Evolutionary conservation across 2,329 filamentous ascomycete genomes (phyloP), one percentile per base, ranked within the genome.

Genomic region (Clarireedia paspali): DNA sequence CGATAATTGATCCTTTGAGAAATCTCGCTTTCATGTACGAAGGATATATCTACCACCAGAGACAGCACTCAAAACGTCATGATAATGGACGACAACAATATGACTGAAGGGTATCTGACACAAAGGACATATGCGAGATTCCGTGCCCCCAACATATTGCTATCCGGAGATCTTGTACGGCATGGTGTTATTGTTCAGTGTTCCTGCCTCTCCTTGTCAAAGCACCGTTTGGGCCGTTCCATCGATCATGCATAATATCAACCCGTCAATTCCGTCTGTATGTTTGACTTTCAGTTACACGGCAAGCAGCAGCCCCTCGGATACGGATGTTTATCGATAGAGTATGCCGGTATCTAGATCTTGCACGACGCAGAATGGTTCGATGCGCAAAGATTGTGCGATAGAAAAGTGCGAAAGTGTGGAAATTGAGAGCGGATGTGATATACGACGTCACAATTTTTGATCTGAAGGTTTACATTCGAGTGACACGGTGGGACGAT

Each of bases 401-500:
- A 15, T 17, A 14, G 2, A 34, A 40, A 42, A 14, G 27, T 10
- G 45, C 20, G 44, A 30, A 49, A 24, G 23, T 49, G 24, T 42
- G 52, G 52, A 54, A 36, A 54, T 34, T 34, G 17, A n/a, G 23
- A 54, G 26, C 42, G 40, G 20, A 36, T 39, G 38, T 12, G 23
- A 26, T 38, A 55, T 42, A 10, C 20, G 15, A 54, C 38, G 46
- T 45, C 53, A 50, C 46, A 14, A 47, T 30, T 34, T 30, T 34
- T 44, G 20, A 34, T 24, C 30, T 42, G 47, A 39, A 15, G 12
- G 24, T 24, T 10, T 42, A 6, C 20, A 36, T 39, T 36, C 24
- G 26, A 47, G 53, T 50, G 27, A 47, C 20, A 55, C 53, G 24
- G 53, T 55, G 53, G 53, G 53, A 55, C 53, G 26, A 40, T 34